Conservation (phyloP, 805 yeast genomes). For the Kodamaea lidongshanica region DNA sequence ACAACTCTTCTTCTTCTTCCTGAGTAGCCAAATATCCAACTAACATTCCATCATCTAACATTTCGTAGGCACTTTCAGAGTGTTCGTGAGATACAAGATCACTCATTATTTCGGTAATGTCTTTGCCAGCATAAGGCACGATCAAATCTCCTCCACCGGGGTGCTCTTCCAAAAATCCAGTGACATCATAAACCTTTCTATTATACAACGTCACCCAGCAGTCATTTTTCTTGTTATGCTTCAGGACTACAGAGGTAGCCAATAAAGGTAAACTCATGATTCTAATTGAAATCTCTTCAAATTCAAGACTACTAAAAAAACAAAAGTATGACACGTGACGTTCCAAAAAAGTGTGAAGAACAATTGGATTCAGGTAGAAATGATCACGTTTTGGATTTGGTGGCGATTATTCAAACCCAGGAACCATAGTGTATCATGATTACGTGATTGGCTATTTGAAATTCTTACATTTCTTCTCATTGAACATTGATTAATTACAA, state of each 20-base stretch:
- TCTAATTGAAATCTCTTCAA: too few relatives aligned
- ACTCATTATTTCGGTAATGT: constrained; percentile 65
- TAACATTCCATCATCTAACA: constrained; percentile 72
- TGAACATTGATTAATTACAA: too few relatives aligned
- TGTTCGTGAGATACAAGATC: constrained; percentile 72
- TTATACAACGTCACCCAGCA: constrained; percentile 79
- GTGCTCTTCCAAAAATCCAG: constrained; percentile 65
- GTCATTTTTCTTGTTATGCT: constrained; percentile 48
- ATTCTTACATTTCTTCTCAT: too few relatives aligned
- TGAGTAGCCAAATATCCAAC: constrained; percentile 80
- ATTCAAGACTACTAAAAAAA: too few relatives aligned
- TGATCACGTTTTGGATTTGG: too few relatives aligned
- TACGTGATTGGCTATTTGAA: too few relatives aligned
- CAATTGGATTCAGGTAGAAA: too few relatives aligned
- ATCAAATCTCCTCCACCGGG: constrained; percentile 63
- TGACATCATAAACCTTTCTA: constrained; percentile 80
- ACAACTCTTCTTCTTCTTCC: constrained; percentile 66
- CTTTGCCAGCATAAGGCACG: constrained; percentile 53
- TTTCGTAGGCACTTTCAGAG: constrained; percentile 78
- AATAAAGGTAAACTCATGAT: constrained; percentile 57
- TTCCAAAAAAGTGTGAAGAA: too few relatives aligned
- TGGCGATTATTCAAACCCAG: too few relatives aligned
- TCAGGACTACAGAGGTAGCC: constrained; percentile 45
- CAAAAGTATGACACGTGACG: too few relatives aligned
- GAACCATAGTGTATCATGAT: too few relatives aligned